Evolutionary conservation across 2,329 filamentous ascomycete species (phyloP).

Genomic region (Cryphonectria radicalis): DNA sequence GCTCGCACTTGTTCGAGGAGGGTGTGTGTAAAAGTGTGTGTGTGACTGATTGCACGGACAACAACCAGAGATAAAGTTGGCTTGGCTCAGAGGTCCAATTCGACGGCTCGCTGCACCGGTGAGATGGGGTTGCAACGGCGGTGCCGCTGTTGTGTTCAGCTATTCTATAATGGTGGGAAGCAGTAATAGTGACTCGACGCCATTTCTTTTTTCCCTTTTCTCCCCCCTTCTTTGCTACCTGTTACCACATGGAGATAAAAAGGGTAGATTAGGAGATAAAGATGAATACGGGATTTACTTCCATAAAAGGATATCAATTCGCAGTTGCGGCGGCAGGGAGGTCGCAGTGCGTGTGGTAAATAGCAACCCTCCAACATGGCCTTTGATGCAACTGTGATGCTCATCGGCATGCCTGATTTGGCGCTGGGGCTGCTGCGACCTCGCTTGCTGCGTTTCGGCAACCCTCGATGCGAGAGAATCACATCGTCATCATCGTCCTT

Average conservation of each 20-base stretch:
- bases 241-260: neutral
- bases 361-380: neutral
- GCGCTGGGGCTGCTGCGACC: conserved; percentile 4
- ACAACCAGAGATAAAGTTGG: conserved; percentile 4
- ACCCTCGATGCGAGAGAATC: neutral
- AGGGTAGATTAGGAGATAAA: neutral
- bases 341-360: neutral
- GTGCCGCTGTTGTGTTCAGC: neutral
- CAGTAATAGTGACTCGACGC: neutral
- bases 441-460: conserved; percentile 7
- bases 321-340: neutral
- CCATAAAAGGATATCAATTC: neutral
- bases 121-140: conserved; percentile 5
- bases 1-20: neutral
- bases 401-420: conserved; percentile 16
- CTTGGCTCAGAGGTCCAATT: neutral
- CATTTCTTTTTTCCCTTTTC: neutral
- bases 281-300: neutral
- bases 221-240: neutral
- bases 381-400: conserved; percentile 12
- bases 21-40: neutral
- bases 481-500: too few species aligned
- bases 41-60: neutral
- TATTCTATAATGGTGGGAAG: neutral
- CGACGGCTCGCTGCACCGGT: neutral